Evolutionary conservation across 2,329 filamentous ascomycete genomes (phyloP).

Genomic region (Aureobasidium leucospermi): DNA sequence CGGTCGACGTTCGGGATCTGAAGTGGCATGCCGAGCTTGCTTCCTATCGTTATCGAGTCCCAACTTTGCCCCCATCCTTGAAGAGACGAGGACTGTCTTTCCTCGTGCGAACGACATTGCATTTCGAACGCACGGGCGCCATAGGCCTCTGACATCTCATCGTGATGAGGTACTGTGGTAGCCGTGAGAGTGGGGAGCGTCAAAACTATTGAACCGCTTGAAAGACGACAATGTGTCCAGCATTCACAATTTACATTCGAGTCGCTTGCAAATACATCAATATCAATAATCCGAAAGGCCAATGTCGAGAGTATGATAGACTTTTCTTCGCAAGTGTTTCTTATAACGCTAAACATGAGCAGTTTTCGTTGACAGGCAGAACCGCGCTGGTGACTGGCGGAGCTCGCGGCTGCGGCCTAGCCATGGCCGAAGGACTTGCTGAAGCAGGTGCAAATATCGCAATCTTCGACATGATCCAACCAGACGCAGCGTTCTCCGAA

Average conservation of each 20-base stretch:
- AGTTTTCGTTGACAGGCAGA: constrained; percentile 60
- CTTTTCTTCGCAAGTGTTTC: background rate
- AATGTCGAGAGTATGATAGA: background rate
- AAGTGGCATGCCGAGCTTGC: background rate
- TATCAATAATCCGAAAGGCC: too few species aligned
- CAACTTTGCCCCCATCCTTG: background rate
- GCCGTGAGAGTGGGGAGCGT: too few species aligned
- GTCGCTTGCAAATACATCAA: too few species aligned
- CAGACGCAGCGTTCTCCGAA: constrained; percentile 21
- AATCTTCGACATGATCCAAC: constrained; percentile 52
- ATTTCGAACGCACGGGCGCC: too few species aligned
- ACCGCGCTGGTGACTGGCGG: constrained; percentile 65
- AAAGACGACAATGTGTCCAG: too few species aligned
- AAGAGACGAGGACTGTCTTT: too few species aligned
- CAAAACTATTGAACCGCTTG: too few species aligned
- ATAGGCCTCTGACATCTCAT: too few species aligned
- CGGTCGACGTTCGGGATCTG: background rate
- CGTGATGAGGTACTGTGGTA: too few species aligned
- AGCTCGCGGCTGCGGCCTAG: constrained; percentile 61
- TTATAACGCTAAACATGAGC: background rate
- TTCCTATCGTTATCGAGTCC: background rate
- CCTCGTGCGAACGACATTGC: too few species aligned
- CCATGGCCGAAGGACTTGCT: constrained; percentile 56
- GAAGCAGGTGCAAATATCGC: constrained; percentile 63
- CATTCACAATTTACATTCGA: too few species aligned